Base-by-base conservation (phyloP, 345 rosid species). In the Eucalyptus victrix region DNA sequence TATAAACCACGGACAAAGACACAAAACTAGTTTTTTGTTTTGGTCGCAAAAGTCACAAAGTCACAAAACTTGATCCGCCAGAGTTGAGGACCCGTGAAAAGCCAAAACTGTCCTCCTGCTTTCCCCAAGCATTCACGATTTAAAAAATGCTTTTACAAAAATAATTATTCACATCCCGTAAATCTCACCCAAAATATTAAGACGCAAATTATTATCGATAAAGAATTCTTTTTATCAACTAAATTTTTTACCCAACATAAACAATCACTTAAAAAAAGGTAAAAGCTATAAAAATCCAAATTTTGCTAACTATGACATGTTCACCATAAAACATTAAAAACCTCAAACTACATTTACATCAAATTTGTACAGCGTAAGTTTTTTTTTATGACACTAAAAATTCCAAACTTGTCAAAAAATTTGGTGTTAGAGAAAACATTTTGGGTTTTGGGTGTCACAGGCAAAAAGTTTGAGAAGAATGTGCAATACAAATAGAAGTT, bases 401-500 rank as follows among this genome's bases (percentile, higher is more conserved):
- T 53, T 1, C 0, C 1, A 21, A 53, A 53, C 0, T 53, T 53
- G 11, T 51, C 21, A 51, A 51, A 51, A 19, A 53, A 53, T 8
- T 53, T 53, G 2, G 26, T 21, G 26, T 53, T 0, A 19, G 0
- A 53, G 2, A 53, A 53, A 8, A 21, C 3, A 53, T 53, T 53
- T 21, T 53, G 58, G 11, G 0, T 53, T 2, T 53, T 8, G 19
- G 0, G 11, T 53, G 11, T 53, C 58, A 53, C 0, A 7, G 4
- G 9, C 0, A 21, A 19, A 53, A 53, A 19, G 0, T 21, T 53
- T 53, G 5, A 53, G 58, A 0, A 19, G 2, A 53, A 53, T 21
- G 11, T 21, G 0, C 0, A 11, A 2, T 53, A 53, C 1, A 8
- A 53, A 53, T 53, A 19, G 0, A 53, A 53, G 2, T 8, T 21